phyloP scores from a whole-genome alignment of 345 rosid species.

The Eucalyptus camaldulensis region DNA sequence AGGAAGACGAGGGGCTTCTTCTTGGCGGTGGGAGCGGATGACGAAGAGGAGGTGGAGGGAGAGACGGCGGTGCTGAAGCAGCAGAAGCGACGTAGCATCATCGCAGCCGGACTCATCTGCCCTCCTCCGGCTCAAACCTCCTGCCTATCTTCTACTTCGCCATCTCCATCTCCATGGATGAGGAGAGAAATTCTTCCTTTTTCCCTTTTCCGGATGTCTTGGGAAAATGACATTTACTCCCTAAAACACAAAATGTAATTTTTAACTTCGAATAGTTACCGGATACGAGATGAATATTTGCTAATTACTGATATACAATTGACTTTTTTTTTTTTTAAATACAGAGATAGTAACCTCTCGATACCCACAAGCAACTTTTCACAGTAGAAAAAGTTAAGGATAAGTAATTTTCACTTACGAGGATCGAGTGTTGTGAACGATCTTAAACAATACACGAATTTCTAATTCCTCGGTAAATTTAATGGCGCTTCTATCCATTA shows the following conservation, averaged over 20 bases:
- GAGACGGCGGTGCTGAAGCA: slow-evolving; percentile 14
- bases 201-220: neutral
- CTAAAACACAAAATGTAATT: neutral
- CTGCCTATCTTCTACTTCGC: neutral
- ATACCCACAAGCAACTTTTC: neutral
- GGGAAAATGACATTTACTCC: neutral
- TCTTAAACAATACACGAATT: neutral
- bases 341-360: neutral
- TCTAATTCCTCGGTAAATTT: neutral
- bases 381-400: neutral
- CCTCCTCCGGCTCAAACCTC: neutral
- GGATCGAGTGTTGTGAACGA: neutral
- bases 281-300: neutral
- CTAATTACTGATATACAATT: neutral
- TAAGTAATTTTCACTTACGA: neutral
- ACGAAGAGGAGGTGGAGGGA: neutral
- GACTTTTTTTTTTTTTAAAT: neutral
- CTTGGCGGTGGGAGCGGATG: slow-evolving; percentile 17
- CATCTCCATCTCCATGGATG: neutral
- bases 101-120: neutral
- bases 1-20: slow-evolving; percentile 76
- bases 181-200: neutral
- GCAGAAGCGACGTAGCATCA: slow-evolving; percentile 63
- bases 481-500: neutral
- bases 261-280: neutral